Evolutionary conservation across 148 eudicot genomes (phyloP).

Genomic region (Linanthus parryae): DNA sequence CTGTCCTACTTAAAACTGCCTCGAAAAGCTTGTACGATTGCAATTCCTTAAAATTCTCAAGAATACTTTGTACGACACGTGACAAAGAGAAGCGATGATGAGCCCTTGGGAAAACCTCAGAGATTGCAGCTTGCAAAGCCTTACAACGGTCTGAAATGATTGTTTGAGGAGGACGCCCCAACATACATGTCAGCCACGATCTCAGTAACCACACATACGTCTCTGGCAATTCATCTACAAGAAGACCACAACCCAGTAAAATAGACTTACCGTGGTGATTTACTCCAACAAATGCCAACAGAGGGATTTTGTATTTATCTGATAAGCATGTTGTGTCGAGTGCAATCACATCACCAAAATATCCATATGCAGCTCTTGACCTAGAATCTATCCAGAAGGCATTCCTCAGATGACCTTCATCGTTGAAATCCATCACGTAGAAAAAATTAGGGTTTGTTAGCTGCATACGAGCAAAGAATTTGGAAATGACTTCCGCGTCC

Average conservation of each 20-base stretch:
- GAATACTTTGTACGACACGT: constrained; percentile 46
- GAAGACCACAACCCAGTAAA: constrained; percentile 68
- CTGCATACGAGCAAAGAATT: constrained; percentile 49
- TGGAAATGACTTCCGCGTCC: constrained; percentile 37
- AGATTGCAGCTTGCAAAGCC: constrained; percentile 45
- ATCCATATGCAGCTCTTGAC: constrained; percentile 63
- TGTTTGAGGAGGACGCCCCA: constrained; percentile 72
- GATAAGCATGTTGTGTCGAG: constrained; percentile 63
- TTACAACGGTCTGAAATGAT: constrained; percentile 47
- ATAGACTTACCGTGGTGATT: constrained; percentile 72
- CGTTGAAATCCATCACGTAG: constrained; percentile 65
- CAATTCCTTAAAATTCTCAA: constrained; percentile 30
- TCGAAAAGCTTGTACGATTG: constrained; percentile 36
- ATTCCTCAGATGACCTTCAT: constrained; percentile 66
- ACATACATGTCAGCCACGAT: constrained; percentile 77
- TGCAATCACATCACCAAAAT: constrained; percentile 69
- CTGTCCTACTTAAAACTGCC: constrained; percentile 31
- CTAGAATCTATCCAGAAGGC: constrained; percentile 80
- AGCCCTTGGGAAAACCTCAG: constrained; percentile 73
- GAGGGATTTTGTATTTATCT: constrained; percentile 44
- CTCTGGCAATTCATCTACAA: constrained; percentile 58
- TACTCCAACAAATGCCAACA: constrained; percentile 55
- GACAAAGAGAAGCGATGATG: constrained; percentile 55
- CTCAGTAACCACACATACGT: constrained; percentile 69
- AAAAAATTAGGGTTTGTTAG: constrained; percentile 64